Evolutionary conservation across 108 stramenopile species (phyloP).

Genomic region (Discostella pseudostelligera): DNA sequence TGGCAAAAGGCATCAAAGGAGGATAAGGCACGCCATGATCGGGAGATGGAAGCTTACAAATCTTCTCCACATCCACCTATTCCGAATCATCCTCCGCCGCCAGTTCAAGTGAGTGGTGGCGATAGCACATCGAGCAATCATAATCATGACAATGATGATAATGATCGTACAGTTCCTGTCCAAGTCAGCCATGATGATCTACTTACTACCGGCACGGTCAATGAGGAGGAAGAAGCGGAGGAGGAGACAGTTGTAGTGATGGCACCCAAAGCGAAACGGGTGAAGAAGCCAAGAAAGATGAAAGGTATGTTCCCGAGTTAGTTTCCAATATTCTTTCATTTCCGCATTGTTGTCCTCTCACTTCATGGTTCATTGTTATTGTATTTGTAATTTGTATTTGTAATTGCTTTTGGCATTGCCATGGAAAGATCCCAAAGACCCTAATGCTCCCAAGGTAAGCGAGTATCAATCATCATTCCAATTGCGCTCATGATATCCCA

Average conservation of each 20-base stretch:
- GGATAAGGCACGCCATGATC: conserved; percentile 20
- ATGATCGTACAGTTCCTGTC: neutral
- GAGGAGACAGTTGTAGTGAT: neutral
- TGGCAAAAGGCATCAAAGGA: conserved; percentile 12
- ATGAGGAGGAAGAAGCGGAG: neutral
- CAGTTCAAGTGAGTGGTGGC: neutral
- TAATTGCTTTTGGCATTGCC: neutral
- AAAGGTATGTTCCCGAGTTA: too few relatives aligned
- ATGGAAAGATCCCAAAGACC: neutral
- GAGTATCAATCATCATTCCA: neutral
- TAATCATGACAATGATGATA: too few relatives aligned
- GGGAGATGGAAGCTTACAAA: conserved; percentile 24
- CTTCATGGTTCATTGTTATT: neutral
- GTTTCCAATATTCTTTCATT: neutral
- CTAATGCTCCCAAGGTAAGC: conserved; percentile 8
- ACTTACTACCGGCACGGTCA: neutral
- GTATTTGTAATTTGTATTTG: neutral
- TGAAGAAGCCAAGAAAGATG: too few relatives aligned
- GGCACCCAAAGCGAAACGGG: neutral
- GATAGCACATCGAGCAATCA: too few relatives aligned
- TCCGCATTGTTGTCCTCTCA: neutral
- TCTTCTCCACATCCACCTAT: too few relatives aligned
- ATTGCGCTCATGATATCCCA: neutral
- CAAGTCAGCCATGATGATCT: neutral
- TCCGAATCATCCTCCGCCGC: too few relatives aligned